Base-by-base conservation (phyloP, 768 basidiomycete genomes). In the Calocera viscosa region DNA sequence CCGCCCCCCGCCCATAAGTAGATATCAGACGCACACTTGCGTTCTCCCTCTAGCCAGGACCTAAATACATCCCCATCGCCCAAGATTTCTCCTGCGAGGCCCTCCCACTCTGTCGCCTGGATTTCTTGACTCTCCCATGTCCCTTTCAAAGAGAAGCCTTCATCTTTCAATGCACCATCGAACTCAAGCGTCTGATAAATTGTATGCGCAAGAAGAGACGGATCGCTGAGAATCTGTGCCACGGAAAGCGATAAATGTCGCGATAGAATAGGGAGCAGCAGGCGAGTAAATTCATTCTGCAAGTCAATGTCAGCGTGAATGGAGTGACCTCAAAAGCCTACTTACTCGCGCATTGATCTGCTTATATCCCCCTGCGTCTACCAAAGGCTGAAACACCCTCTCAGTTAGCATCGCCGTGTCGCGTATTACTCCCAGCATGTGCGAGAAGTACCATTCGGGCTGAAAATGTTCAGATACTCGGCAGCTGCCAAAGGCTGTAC, bases 391-490 rank as follows among this genome's bases (percentile, higher is more conserved):
- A 22, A 95, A 77, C 49, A 88, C 79, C 10, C 77, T 77, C 63
- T 89, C 85, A 82, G 96, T 85, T 75, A 97, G 94, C 1, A 80
- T 75, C 28, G 84, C 81, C 68, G 97, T 94, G 67, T 95, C 90
- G 71, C 93, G 91, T 14, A 85, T 82, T 67, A 89, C 83, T 73
- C 98, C 94, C 63, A 91, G 81, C 26, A 98, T 80, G 74, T 97
- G 91, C 1, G 92, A 88, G 74, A 98, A 90, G 72, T 91, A 97
- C 91, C 94, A 98, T 75, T 98, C 96, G 0, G 96, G 95, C 92
- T 95, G 72, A 26, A 67, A 10, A 35, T 38, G 35, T 14, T 38
- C 14, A 28, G 38, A 43, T 28, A 34, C 26, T 26, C 67, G 28
- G 3, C 16, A 16, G 60, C 60, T 28, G 30, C 26, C n/a, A 1